These are phyloP conservation scores for Ceratopteris richardii DNA, from an alignment of 75 land plant species.

Conservation along the genomic window DNA sequence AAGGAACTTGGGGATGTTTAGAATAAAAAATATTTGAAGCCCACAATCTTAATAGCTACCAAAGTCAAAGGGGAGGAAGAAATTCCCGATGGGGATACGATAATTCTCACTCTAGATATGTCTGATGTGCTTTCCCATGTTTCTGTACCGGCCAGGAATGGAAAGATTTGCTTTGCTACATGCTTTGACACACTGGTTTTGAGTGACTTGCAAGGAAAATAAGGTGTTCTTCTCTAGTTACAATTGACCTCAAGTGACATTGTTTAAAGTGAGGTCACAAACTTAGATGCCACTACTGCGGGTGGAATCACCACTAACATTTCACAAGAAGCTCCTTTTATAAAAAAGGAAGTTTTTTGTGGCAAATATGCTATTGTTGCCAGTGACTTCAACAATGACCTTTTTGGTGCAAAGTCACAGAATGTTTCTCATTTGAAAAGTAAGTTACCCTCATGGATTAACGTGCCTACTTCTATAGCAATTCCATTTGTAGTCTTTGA, in stretches of 20 bases:
- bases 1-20: slow-evolving; percentile 80
- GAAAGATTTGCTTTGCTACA: slow-evolving; percentile 98
- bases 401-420: slow-evolving; percentile 96
- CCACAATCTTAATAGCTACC: slow-evolving; percentile 77
- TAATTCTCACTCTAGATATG: slow-evolving; percentile 95
- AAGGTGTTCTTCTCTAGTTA: slow-evolving; percentile 52
- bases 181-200: slow-evolving; percentile 88
- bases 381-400: slow-evolving; percentile 71
- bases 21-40: slow-evolving; percentile 55
- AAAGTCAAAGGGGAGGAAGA: slow-evolving; percentile 97
- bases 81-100: slow-evolving; percentile 93
- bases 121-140: slow-evolving; percentile 99
- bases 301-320: slow-evolving; percentile 20
- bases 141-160: slow-evolving; percentile 95
- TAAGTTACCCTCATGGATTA: slow-evolving; percentile 80
- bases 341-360: slow-evolving; percentile 66
- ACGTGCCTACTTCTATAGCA: slow-evolving; percentile 89
- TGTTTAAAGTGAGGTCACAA: slow-evolving; percentile 48
- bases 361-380: slow-evolving; percentile 89
- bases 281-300: slow-evolving; percentile 29
- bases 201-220: slow-evolving; percentile 51
- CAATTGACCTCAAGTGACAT: slow-evolving; percentile 66
- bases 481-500: too few species aligned
- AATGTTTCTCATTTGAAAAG: slow-evolving; percentile 76
- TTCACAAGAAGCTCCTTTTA: slow-evolving; percentile 28